Percentiles rank a stretch among this genome's conserved stretches.
Evolutionary conservation across 495 filamentous ascomycete species (phyloP).

Genomic region (Lophiotrema nucula): DNA sequence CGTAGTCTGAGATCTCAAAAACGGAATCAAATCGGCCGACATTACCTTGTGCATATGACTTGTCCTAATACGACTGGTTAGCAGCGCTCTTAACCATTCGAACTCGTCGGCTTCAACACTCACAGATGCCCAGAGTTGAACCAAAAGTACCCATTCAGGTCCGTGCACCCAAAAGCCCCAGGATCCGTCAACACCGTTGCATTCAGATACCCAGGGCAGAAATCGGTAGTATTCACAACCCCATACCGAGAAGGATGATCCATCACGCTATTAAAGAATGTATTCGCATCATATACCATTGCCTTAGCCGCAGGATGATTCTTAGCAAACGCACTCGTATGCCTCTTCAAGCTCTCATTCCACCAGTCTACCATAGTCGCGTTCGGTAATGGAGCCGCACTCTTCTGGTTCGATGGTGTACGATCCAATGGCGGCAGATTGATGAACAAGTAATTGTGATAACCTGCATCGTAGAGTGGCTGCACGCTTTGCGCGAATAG

Average conservation of each 20-base stretch:
- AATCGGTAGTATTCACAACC: constrained; percentile 51
- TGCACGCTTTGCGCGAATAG: constrained; percentile 47
- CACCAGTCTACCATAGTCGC: constrained; percentile 48
- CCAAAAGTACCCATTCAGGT: constrained; percentile 48
- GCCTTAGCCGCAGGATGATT: background rate
- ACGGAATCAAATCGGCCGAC: too few species aligned
- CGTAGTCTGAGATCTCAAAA: too few species aligned
- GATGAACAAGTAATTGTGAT: constrained; percentile 51
- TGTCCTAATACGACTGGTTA: too few species aligned
- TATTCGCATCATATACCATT: constrained; percentile 2
- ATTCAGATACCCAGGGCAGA: constrained; percentile 50
- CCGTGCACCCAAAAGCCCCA: constrained; percentile 48
- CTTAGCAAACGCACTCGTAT: background rate
- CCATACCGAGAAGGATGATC: constrained; percentile 47
- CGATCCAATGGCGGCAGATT: constrained; percentile 54
- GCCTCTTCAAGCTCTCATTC: constrained; percentile 32
- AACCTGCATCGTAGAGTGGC: constrained; percentile 46
- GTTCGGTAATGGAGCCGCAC: constrained; percentile 46
- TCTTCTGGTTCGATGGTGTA: too few species aligned
- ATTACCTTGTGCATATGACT: too few species aligned
- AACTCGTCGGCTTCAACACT: too few species aligned
- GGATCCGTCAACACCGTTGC: constrained; percentile 50
- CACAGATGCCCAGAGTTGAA: constrained; percentile 42
- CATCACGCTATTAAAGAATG: constrained; percentile 37
- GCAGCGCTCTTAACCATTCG: too few species aligned